phyloP scores from a whole-genome alignment of 306 rosid genomes.

The Lathyrus oleraceus region DNA sequence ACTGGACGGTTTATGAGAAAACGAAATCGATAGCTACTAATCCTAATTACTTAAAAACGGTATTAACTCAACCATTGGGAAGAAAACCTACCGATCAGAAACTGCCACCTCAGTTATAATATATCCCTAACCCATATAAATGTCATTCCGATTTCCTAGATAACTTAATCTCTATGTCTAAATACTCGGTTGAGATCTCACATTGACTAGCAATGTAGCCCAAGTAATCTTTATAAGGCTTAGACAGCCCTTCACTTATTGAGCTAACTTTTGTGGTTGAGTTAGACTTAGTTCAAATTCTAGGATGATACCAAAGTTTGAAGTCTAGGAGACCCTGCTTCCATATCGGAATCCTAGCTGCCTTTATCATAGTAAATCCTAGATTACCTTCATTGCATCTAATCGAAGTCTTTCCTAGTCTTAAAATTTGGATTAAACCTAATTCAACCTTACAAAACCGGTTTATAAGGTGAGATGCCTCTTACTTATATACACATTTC shows the following conservation, averaged over 20 bases:
- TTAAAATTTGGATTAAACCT: background rate
- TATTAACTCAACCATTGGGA: conserved; percentile 12
- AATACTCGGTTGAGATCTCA: background rate
- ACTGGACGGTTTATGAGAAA: background rate
- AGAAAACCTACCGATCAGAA: background rate
- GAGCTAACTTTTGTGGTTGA: background rate
- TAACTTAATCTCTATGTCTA: conserved; percentile 6
- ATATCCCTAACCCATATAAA: background rate
- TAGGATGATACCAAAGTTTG: background rate
- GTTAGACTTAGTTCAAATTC: background rate
- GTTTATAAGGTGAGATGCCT: too few species aligned
- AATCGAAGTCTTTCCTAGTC: background rate
- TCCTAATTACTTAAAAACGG: conserved; percentile 18
- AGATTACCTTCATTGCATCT: background rate
- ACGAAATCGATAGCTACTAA: background rate
- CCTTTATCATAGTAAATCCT: background rate
- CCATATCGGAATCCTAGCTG: background rate
- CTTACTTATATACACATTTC: too few species aligned
- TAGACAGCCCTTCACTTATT: background rate
- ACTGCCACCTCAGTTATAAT: background rate
- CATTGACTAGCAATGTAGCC: background rate
- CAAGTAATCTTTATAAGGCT: background rate
- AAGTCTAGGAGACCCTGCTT: background rate
- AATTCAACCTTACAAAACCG: background rate
- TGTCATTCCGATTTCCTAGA: background rate